Base-by-base conservation (phyloP, 179 eudicot species). In the Monotropa hypopitys region DNA sequence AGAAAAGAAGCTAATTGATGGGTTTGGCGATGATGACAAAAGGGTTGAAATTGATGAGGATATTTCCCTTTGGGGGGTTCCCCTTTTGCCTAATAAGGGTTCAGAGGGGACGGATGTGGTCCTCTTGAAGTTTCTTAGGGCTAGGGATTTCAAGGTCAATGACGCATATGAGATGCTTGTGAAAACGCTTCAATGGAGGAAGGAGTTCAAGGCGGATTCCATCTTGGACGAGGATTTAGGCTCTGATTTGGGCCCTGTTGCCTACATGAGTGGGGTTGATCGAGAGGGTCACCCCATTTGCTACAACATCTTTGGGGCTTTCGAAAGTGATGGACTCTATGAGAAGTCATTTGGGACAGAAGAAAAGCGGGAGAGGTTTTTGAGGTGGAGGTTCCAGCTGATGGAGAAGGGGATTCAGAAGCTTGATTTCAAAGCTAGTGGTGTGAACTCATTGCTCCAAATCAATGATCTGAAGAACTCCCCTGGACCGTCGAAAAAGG, bases 381-480 rank as follows among this genome's bases (percentile, higher is more conserved):
- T 92, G 76, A 88, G 91, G 74, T 92, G 88, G 89, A 83, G 94
- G 78, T 46, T 92, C 65, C 91, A 86, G 76, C 75, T 90, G 71
- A 81, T 92, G 88, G 95, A 92, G 82, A 86, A 67, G 81, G 84
- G 86, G 0, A 84, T 90, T 10, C 72, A 80, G 69, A 87, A 85
- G 76, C 89, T 92, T 15, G 90, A 87, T 81, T 89, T 92, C 74
- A 72, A 75, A 76, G 87, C 93, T 1, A 85, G 82, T 0, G 93
- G 97, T 6, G 79, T 84, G 5, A 79, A 74, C 21, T 85, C 97
- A 0, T 70, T 92, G 82, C 80, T 90, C 56, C 91, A 90, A 57
- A 82, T 90, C 13, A 88, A 84, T 79, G 97, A 92, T 78, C 88
- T 92, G 4, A 87, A 84, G 77, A 84, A 88, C 69, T 79, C 89